Evolutionary conservation across 2,329 filamentous ascomycete species (phyloP).

Genomic region (Aspergillus arachidicola): DNA sequence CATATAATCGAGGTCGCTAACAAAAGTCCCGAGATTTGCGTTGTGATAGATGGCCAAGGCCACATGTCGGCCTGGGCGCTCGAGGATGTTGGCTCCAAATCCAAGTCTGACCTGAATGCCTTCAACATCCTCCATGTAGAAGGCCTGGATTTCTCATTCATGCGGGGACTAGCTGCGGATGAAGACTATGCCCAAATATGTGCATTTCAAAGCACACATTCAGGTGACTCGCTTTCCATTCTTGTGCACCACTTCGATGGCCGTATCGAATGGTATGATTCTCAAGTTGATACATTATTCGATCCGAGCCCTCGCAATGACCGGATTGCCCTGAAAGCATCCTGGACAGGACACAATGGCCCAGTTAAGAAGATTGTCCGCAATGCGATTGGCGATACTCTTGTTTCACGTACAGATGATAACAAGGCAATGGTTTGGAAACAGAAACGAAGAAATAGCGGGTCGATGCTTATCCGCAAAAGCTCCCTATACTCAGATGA

Average conservation of each 20-base stretch:
- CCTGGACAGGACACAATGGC: constrained; percentile 83
- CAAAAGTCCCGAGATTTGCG: constrained; percentile 80
- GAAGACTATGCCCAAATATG: constrained; percentile 69
- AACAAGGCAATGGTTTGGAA: constrained; percentile 85
- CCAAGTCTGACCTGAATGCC: constrained; percentile 66
- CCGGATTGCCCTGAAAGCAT: constrained; percentile 64
- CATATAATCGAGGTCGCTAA: constrained; percentile 86
- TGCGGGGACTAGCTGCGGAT: constrained; percentile 28
- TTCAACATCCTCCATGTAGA: constrained; percentile 85
- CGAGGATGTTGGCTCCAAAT: constrained; percentile 77
- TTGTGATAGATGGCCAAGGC: constrained; percentile 80
- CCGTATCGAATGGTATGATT: constrained; percentile 78
- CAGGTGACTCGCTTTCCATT: constrained; percentile 68
- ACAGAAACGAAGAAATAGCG: constrained; percentile 58
- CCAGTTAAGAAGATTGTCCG: constrained; percentile 84
- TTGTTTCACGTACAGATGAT: constrained; percentile 77
- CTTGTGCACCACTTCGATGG: constrained; percentile 85
- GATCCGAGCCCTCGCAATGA: constrained; percentile 65
- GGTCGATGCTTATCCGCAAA: constrained; percentile 64
- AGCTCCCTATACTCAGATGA: constrained; percentile 68
- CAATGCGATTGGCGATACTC: constrained; percentile 76
- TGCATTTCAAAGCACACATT: constrained; percentile 67
- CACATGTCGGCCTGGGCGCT: constrained; percentile 91
- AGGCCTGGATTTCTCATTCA: constrained; percentile 51
- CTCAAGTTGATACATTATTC: constrained; percentile 76